These are phyloP conservation scores for Clonostachys rosea DNA, from an alignment of 2,329 filamentous ascomycete genomes.

Conservation along the genomic window DNA sequence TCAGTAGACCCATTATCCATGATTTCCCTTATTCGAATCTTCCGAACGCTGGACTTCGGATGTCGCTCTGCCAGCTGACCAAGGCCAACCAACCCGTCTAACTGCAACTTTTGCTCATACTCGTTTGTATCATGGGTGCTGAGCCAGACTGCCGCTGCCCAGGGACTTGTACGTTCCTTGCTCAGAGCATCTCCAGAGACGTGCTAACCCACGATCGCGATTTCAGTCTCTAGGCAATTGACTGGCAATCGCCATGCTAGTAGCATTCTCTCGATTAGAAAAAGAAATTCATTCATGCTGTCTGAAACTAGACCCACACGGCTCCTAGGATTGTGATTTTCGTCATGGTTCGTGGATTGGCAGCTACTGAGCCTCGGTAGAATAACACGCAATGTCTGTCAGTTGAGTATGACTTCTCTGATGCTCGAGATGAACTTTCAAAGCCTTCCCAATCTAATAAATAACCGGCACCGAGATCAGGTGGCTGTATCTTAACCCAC, in stretches of 20 bases:
- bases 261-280: not conserved
- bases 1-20: constrained; percentile 1
- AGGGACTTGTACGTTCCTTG: constrained; percentile 20
- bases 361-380: no score
- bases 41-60: constrained; percentile 3
- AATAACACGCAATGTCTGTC: no score
- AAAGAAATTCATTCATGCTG: not conserved
- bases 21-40: constrained; percentile 3
- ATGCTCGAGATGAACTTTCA: no score
- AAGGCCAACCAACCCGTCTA: constrained; percentile 6
- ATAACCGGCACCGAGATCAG: no score
- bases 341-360: not conserved
- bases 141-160: constrained; percentile 21
- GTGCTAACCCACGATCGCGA: constrained; percentile 24
- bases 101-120: constrained; percentile 15
- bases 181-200: constrained; percentile 17
- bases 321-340: constrained; percentile 3
- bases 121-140: constrained; percentile 6
- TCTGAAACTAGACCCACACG: not conserved
- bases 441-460: no score
- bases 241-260: constrained; percentile 18
- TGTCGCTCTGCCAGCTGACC: constrained; percentile 3
- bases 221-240: constrained; percentile 12
- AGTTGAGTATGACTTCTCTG: no score
- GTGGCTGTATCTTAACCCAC: no score